A percentile compares a stretch with the other conserved stretches of the same genome.
phyloP scores from a whole-genome alignment of 129 eudicot genomes.

The Chrysanthemum lavandulifolium region DNA sequence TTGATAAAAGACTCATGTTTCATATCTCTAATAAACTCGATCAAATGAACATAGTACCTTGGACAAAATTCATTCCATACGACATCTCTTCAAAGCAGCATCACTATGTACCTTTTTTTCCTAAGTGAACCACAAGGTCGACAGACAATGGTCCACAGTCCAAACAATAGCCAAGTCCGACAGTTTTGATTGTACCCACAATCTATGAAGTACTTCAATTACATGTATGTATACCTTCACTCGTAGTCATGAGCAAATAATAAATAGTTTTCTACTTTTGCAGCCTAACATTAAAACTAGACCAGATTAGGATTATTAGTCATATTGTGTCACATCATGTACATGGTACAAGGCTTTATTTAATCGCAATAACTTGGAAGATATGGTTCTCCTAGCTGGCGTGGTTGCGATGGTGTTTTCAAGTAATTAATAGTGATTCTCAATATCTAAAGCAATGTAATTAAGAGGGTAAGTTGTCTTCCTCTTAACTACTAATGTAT shows the following conservation, averaged over 20 bases:
- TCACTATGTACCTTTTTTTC: neutral
- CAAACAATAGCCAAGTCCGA: neutral
- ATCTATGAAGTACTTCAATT: neutral
- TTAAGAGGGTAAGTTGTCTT: conserved; percentile 34
- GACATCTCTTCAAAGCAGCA: neutral
- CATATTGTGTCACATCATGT: conserved; percentile 17
- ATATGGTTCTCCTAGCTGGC: conserved; percentile 16
- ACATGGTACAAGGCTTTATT: neutral
- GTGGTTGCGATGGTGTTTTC: conserved; percentile 34
- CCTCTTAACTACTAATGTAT: conserved; percentile 4
- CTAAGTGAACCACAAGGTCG: neutral
- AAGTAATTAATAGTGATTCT: conserved; percentile 21
- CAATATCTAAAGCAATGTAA: conserved; percentile 34
- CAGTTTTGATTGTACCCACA: neutral
- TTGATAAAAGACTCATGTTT: neutral
- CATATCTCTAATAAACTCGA: neutral
- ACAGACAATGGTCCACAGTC: neutral
- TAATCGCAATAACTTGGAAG: conserved; percentile 4
- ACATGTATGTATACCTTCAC: neutral
- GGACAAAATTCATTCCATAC: neutral
- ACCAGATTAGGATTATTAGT: neutral
- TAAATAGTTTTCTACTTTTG: conserved; percentile 1
- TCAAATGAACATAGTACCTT: neutral
- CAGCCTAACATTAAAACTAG: neutral
- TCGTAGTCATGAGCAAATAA: neutral